phyloP scores from a whole-genome alignment of 139 green algal genomes.

The Chlorella sp. region DNA sequence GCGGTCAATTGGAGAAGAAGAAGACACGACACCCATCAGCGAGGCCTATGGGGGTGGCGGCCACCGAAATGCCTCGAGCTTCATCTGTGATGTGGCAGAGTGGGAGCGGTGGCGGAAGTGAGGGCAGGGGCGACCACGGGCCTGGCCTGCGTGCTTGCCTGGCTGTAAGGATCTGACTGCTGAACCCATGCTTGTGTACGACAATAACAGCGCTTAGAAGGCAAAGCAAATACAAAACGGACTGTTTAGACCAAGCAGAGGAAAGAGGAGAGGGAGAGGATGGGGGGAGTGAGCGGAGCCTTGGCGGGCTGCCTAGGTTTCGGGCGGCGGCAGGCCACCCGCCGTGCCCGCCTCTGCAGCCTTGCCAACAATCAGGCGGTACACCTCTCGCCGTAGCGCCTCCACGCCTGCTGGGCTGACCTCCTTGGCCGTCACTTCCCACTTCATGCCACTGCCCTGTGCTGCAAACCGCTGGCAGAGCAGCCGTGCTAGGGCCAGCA shows the following conservation, averaged over 20 bases:
- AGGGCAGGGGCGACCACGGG: background rate
- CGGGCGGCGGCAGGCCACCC: background rate
- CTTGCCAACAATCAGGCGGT: background rate
- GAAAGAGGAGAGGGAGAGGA: background rate
- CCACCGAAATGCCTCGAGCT: slow-evolving; percentile 59
- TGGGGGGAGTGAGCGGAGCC: too few relatives aligned
- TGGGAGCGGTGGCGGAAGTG: slow-evolving; percentile 44
- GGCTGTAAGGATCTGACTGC: background rate
- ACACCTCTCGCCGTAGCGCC: background rate
- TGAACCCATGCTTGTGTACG: background rate
- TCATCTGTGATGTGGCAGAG: slow-evolving; percentile 31
- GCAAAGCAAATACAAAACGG: too few relatives aligned
- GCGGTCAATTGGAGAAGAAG: slow-evolving; percentile 50
- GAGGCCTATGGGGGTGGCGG: slow-evolving; percentile 60
- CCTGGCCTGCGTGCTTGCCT: background rate
- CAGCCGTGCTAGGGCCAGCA: slow-evolving; percentile 62
- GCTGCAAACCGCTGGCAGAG: slow-evolving; percentile 7
- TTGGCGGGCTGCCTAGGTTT: background rate
- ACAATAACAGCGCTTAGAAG: too few relatives aligned
- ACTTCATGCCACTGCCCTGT: slow-evolving; percentile 2
- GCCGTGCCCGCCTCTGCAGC: background rate
- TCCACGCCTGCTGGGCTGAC: slow-evolving; percentile 16
- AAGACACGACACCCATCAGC: slow-evolving; percentile 54
- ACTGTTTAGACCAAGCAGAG: too few relatives aligned
- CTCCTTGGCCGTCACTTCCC: background rate